Conservation (phyloP, 2,329 filamentous ascomycete genomes). For the Beauveria scarabaeidicola region DNA sequence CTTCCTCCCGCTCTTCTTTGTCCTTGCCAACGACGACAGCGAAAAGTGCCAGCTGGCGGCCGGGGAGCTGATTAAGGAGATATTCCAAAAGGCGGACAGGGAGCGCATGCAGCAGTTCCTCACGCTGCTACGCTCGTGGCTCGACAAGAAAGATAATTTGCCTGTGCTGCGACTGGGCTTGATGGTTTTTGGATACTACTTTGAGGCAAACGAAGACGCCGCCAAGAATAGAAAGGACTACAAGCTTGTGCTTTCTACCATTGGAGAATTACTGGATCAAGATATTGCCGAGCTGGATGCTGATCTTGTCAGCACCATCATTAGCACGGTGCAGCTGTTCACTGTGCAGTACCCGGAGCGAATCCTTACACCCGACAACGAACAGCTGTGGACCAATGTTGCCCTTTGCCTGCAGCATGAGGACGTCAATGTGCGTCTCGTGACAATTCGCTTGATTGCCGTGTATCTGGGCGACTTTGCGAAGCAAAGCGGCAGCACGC, state of each 20-base stretch:
- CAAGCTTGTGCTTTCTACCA: conserved; percentile 48
- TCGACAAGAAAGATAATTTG: conserved; percentile 64
- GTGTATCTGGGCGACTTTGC: conserved; percentile 76
- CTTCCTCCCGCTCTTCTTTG: conserved; percentile 79
- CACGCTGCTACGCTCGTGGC: conserved; percentile 62
- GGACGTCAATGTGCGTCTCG: conserved; percentile 67
- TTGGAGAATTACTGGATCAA: conserved; percentile 44
- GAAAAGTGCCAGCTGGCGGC: conserved; percentile 78
- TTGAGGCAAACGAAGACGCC: conserved; percentile 56
- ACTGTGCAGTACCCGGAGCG: conserved; percentile 56
- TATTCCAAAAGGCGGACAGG: conserved; percentile 70
- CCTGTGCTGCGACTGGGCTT: conserved; percentile 65
- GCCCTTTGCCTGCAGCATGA: conserved; percentile 62
- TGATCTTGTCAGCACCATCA: conserved; percentile 65
- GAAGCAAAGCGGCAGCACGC: conserved; percentile 43
- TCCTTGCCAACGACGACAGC: conserved; percentile 82
- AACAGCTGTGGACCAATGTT: conserved; percentile 62
- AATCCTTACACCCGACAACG: conserved; percentile 51
- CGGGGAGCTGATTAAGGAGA: conserved; percentile 66
- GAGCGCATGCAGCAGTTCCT: conserved; percentile 65
- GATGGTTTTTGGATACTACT: conserved; percentile 75
- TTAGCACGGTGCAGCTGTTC: conserved; percentile 61
- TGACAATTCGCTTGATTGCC: conserved; percentile 64
- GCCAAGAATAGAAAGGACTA: conserved; percentile 60
- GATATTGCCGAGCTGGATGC: conserved; percentile 49